Evolutionary conservation across 78 protist species (phyloP).

Genomic region (Dictyostelium brefeldianum): DNA sequence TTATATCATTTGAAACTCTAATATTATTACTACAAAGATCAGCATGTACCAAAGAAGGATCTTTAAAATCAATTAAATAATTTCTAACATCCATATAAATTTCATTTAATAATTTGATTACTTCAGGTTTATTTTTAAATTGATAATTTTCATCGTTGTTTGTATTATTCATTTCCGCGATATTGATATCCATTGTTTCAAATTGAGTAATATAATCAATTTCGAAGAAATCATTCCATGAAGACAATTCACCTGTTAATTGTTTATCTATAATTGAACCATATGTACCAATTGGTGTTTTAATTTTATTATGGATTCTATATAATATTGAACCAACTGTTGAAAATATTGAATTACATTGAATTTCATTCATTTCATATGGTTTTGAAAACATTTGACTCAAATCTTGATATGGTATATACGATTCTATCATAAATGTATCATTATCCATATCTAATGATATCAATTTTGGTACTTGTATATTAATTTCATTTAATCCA

Average conservation of each 20-base stretch:
- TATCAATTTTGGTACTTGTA: constrained; percentile 15
- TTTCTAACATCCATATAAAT: neutral
- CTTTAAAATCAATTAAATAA: neutral
- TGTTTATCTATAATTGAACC: neutral
- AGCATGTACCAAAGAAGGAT: constrained; percentile 51
- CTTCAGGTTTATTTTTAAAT: neutral
- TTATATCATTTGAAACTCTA: neutral
- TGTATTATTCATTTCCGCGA: neutral
- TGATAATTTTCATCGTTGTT: neutral
- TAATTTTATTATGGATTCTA: neutral
- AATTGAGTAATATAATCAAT: neutral
- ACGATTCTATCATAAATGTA: constrained; percentile 24
- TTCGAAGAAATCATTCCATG: constrained; percentile 33
- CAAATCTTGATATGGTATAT: constrained; percentile 17
- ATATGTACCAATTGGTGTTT: neutral
- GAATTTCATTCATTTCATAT: neutral
- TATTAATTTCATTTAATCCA: neutral
- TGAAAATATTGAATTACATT: neutral
- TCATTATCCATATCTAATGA: neutral
- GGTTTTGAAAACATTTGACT: constrained; percentile 22
- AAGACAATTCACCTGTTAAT: neutral
- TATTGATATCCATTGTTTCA: neutral
- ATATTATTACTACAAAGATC: constrained; percentile 74
- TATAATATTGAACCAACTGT: constrained; percentile 6
- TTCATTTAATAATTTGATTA: neutral